These are phyloP conservation scores for Alternaria dauci DNA, from an alignment of 2,329 filamentous ascomycete genomes.

Conservation along the genomic window DNA sequence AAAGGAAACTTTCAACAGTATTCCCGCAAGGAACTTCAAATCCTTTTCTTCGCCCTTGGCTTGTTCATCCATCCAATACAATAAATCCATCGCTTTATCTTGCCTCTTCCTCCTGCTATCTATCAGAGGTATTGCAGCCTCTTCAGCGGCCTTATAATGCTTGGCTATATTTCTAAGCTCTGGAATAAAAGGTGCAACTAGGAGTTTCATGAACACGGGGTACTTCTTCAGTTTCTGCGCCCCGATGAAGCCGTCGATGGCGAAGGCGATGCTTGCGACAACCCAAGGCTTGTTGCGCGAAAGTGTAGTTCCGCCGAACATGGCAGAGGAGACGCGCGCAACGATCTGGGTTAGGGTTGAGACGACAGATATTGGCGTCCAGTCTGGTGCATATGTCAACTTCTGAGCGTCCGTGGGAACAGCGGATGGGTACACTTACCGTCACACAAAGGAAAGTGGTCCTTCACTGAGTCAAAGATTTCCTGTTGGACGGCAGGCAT, in stretches of 20 bases:
- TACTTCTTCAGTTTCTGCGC: not conserved
- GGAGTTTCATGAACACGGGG: not conserved
- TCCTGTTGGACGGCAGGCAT: not conserved
- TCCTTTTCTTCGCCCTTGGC: not conserved
- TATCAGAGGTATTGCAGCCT: not conserved
- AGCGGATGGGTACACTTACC: not conserved
- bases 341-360: not conserved
- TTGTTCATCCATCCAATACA: not conserved
- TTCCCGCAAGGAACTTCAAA: not conserved
- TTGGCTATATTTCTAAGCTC: not conserved
- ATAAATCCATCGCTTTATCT: not conserved
- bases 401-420: not conserved
- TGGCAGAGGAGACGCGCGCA: not conserved
- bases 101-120: not conserved
- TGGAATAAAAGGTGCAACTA: not conserved
- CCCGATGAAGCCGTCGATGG: not conserved
- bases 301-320: not conserved
- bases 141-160: not conserved
- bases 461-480: not conserved
- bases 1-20: not conserved
- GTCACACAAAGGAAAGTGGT: not conserved
- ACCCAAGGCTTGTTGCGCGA: slow-evolving; percentile 1
- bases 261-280: not conserved
- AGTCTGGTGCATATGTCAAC: not conserved
- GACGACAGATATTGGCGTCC: not conserved